Conservation (phyloP, 768 basidiomycete genomes). For the Lactifluus piperatus region DNA sequence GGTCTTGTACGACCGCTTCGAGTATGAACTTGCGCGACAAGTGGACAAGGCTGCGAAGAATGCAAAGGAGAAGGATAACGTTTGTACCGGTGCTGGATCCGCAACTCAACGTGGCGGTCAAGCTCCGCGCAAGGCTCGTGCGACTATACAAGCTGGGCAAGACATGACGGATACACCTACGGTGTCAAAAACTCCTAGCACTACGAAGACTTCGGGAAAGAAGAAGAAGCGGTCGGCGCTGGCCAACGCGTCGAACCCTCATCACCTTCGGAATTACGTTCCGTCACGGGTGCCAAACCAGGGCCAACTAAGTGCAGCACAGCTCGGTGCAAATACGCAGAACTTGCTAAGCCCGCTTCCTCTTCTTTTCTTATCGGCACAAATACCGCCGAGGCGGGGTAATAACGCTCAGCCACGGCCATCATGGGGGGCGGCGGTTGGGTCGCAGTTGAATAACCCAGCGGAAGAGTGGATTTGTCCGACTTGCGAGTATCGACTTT, state of each 20-base stretch:
- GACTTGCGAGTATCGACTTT: conserved; percentile 87
- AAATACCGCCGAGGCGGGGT: conserved; percentile 45
- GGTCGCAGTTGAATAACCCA: conserved; percentile 40
- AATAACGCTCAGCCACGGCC: conserved; percentile 19
- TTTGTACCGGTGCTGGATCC: conserved; percentile 28
- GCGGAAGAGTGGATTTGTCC: conserved; percentile 91
- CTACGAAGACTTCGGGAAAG: conserved; percentile 37
- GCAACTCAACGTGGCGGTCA: conserved; percentile 19
- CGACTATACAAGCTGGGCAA: conserved; percentile 31
- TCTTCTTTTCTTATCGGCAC: conserved; percentile 57
- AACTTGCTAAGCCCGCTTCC: conserved; percentile 51
- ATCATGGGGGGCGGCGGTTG: conserved; percentile 23
- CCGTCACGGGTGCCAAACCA: conserved; percentile 64
- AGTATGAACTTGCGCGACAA: conserved; percentile 64
- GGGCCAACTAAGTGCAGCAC: conserved; percentile 31
- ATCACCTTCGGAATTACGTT: conserved; percentile 91
- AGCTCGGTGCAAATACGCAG: conserved; percentile 35
- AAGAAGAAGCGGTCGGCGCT: conserved; percentile 92
- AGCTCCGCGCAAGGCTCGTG: conserved; percentile 13
- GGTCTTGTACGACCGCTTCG: conserved; percentile 56
- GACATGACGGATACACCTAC: conserved; percentile 29
- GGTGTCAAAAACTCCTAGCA: conserved; percentile 23
- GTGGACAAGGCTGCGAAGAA: conserved; percentile 46
- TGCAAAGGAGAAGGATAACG: conserved; percentile 41
- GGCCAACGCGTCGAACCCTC: conserved; percentile 91